Percentiles rank a stretch among this genome's conserved stretches.
Conservation (phyloP, 208 protist species). For the Herpetomonas samuelpessoai region DNA sequence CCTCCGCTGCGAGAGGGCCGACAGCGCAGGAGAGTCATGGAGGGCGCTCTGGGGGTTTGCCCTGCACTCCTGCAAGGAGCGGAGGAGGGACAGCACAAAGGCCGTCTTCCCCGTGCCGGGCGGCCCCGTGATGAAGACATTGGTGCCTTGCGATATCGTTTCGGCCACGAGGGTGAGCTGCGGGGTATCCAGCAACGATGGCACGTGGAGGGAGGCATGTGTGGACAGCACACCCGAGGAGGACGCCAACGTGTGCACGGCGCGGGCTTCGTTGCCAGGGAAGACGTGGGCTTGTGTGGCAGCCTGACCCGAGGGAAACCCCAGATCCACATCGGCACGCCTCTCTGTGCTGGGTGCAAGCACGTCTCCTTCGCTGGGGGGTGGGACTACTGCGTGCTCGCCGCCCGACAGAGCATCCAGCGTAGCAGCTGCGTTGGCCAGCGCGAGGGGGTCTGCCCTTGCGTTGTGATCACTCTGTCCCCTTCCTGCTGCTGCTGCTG, state of each 20-base stretch:
- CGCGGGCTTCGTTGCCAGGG: too few relatives aligned
- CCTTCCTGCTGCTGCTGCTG: too few relatives aligned
- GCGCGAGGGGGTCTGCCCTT: background rate
- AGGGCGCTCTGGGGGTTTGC: background rate
- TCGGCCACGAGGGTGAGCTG: background rate
- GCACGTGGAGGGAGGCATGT: too few relatives aligned
- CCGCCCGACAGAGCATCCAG: too few relatives aligned
- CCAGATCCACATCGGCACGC: background rate
- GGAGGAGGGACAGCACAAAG: slow-evolving; percentile 55
- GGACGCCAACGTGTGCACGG: background rate
- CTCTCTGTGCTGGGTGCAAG: background rate
- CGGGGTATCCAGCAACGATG: too few relatives aligned
- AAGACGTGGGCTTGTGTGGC: too few relatives aligned
- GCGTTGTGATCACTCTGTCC: too few relatives aligned
- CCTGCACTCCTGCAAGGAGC: slow-evolving; percentile 24
- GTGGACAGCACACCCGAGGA: background rate
- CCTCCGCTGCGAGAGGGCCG: background rate
- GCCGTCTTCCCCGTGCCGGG: slow-evolving; percentile 84
- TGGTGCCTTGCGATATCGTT: slow-evolving; percentile 32
- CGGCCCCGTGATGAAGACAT: slow-evolving; percentile 74
- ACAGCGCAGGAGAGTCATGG: background rate
- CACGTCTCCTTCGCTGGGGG: background rate
- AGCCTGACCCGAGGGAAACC: background rate
- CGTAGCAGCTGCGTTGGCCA: background rate
- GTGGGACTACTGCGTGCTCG: background rate